Percentiles rank a stretch among this genome's conserved stretches.
Evolutionary conservation across 176 grass and related monocot species (phyloP).

Genomic region (Bothriochloa decipiens): DNA sequence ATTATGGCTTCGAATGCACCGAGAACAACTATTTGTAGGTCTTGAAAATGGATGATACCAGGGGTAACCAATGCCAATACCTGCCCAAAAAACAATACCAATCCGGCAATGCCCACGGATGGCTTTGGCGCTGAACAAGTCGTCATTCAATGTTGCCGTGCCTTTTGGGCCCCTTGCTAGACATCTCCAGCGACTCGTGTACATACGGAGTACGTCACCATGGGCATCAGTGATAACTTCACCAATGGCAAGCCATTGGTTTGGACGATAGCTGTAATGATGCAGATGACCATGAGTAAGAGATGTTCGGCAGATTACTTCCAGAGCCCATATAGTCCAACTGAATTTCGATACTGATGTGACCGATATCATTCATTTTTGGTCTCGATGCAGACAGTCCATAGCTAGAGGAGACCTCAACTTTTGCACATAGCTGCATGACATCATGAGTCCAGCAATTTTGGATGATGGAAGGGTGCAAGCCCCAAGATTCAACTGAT

Average conservation of each 20-base stretch:
- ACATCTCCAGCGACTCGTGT: not conserved
- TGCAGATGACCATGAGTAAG: not conserved
- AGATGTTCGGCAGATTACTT: not conserved
- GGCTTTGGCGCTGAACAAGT: not conserved
- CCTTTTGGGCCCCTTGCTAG: not conserved
- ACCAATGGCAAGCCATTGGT: not conserved
- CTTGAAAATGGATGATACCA: too few species aligned
- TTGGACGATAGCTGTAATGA: not conserved
- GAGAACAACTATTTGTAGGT: too few species aligned
- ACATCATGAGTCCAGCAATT: not conserved
- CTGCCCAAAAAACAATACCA: too few species aligned
- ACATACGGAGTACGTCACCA: not conserved
- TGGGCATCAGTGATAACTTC: not conserved
- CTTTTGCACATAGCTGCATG: not conserved
- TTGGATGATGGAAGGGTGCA: too few species aligned
- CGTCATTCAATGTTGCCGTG: not conserved
- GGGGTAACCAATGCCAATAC: not conserved
- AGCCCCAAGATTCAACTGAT: not conserved
- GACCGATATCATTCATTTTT: too few species aligned
- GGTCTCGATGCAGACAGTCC: not conserved
- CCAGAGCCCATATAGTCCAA: not conserved
- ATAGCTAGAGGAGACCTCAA: not conserved
- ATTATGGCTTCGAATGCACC: not conserved
- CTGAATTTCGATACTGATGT: not conserved
- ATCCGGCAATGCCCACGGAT: too few species aligned